These are phyloP conservation scores for Gentiana macrophylla DNA, from an alignment of 257 asterid genomes.

Conservation along the genomic window DNA sequence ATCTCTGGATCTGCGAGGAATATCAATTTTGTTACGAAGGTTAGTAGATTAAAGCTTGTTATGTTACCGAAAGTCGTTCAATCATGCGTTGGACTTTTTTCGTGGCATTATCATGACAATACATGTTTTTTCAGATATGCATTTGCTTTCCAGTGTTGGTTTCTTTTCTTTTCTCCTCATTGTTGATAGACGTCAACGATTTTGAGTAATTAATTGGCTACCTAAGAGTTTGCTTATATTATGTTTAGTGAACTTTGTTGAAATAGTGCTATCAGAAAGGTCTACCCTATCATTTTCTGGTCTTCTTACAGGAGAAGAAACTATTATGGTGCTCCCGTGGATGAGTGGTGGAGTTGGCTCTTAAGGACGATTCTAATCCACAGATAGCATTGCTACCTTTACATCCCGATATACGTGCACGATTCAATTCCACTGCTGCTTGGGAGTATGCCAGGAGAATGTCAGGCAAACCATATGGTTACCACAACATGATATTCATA, in stretches of 20 bases:
- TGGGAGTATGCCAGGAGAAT: conserved; percentile 88
- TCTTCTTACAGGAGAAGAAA: conserved; percentile 79
- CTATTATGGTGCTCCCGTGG: conserved; percentile 82
- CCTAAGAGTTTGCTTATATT: too few relatives aligned
- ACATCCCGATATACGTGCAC: conserved; percentile 81
- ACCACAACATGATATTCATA: conserved; percentile 97
- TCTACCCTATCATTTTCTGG: conserved; percentile 9
- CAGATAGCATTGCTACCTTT: conserved; percentile 86
- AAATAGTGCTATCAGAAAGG: not conserved
- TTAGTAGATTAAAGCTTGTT: too few relatives aligned
- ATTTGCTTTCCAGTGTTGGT: too few relatives aligned
- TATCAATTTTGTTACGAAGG: too few relatives aligned
- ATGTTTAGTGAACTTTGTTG: not conserved
- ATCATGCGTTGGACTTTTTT: too few relatives aligned
- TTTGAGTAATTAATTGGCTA: too few relatives aligned
- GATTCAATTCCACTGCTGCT: conserved; percentile 71
- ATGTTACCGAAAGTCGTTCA: too few relatives aligned
- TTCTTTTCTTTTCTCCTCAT: not conserved
- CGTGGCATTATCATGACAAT: too few relatives aligned
- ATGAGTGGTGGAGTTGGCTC: conserved; percentile 86
- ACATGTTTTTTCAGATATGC: too few relatives aligned
- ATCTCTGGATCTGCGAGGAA: too few relatives aligned
- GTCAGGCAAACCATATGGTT: conserved; percentile 98
- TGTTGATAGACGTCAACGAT: not conserved
- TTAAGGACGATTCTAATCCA: conserved; percentile 86